Conservation (phyloP, 208 protist genomes). For the Acanthamoeba castellanii region DNA sequence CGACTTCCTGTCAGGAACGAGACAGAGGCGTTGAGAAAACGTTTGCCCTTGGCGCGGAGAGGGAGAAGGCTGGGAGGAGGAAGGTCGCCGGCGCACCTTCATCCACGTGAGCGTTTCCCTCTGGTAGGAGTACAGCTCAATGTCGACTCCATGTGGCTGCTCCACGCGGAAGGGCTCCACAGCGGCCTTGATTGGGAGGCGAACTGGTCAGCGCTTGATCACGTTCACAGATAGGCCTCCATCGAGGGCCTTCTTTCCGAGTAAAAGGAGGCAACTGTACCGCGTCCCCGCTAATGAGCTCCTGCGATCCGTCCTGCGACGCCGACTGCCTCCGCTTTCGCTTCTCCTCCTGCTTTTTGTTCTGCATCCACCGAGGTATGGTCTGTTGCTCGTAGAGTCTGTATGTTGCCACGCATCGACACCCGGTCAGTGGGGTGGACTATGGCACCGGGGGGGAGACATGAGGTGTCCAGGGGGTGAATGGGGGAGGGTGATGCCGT, state of each 20-base stretch:
- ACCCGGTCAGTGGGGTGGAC: too few species aligned
- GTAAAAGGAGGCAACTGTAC: too few species aligned
- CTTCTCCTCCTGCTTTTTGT: conserved; percentile 18
- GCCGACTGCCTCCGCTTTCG: not conserved
- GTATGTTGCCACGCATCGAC: not conserved
- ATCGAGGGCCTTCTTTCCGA: too few species aligned
- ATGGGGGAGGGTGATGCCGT: not conserved
- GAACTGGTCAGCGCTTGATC: not conserved
- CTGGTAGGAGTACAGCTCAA: conserved; percentile 36
- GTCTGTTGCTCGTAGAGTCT: conserved; percentile 45
- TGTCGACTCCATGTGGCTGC: not conserved
- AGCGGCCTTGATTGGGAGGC: too few species aligned
- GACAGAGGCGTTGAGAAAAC: not conserved
- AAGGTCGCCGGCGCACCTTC: not conserved
- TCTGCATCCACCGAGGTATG: conserved; percentile 21
- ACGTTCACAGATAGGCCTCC: not conserved
- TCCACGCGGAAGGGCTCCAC: conserved; percentile 4
- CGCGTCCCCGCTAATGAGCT: not conserved
- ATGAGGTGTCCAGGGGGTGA: not conserved
- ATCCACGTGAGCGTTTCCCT: conserved; percentile 50
- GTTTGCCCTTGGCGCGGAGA: too few species aligned
- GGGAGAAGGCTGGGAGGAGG: not conserved
- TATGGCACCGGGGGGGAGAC: not conserved
- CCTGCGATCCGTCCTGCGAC: not conserved
- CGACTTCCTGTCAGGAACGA: not conserved